Conservation (phyloP, 495 filamentous ascomycete species). For the Stereocaulon alpinum region DNA sequence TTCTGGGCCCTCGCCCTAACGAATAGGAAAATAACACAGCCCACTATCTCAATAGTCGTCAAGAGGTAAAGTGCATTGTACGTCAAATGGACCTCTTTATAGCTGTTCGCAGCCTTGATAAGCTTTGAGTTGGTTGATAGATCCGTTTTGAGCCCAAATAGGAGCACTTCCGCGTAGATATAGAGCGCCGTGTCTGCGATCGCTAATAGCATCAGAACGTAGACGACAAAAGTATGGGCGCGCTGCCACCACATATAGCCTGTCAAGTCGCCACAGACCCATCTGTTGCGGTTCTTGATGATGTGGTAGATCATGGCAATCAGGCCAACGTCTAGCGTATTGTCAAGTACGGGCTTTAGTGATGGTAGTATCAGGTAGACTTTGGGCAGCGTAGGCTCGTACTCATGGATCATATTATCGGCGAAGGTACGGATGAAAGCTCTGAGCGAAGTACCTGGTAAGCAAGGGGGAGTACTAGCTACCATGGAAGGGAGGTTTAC, state of each 20-base stretch:
- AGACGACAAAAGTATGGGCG: not conserved
- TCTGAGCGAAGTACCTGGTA: not conserved
- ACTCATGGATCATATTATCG: conserved; percentile 4
- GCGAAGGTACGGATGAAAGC: not conserved
- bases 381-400: not conserved
- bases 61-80: not conserved
- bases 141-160: not conserved
- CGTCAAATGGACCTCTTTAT: not conserved
- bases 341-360: not conserved
- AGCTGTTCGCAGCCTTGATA: not conserved
- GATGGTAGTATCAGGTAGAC: conserved; percentile 1
- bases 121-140: not conserved
- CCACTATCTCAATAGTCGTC: not conserved
- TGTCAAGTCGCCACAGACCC: not conserved
- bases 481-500: not conserved
- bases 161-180: not conserved
- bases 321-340: not conserved
- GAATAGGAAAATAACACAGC: not conserved
- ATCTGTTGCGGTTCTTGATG: conserved; percentile 1
- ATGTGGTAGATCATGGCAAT: conserved; percentile 3
- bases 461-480: not conserved
- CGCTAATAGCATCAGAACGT: not conserved
- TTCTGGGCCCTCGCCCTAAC: not conserved
- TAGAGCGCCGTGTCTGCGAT: conserved; percentile 1
- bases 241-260: not conserved